Evolutionary conservation across 2,329 filamentous ascomycete species (phyloP), one percentile per base, ranked within the genome.

Genomic region (Monosporascus ibericus): DNA sequence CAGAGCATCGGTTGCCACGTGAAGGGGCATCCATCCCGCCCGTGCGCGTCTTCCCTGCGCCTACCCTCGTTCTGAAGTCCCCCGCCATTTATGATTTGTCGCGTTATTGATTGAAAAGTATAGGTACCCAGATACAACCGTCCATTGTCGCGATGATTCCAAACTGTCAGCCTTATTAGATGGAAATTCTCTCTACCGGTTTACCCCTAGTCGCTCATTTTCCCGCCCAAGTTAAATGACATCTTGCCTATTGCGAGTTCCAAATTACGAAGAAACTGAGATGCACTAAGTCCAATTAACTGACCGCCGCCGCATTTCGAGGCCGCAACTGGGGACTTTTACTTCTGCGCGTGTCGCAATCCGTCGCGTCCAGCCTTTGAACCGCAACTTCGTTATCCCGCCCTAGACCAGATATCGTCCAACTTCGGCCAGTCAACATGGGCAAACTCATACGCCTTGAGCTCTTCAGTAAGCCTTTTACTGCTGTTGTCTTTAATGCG

Each of bases 361-460:
- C 42, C 22, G n/a, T 46, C 42, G 39, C 39, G 39, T 42, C 22
- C 9, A 15, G 39, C 39, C 24, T 15, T 15, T 24, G 22, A 14
- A 14, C 30, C 30, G 9, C 27, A 3, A 30, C 27, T 11, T 30
- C 27, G 6, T 30, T 30, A 11, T 30, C 27, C 27, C 27, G 3
- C 27, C 27, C 11, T 30, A 52, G 25, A 36, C 30, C 44, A 44
- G 27, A 50, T 48, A 51, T 34, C 24, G 40, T 30, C 47, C 37
- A 37, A 30, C 44, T 27, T 44, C 50, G 22, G 54, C 47, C 52
- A 55, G 60, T 70, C 75, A 85, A 70, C 58, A 97, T 99, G 94
- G 92, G 92, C 61, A 97, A 97, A 74, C 86, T 99, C 65, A 89
- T 96, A 66, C 87, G 91, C 57, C 84, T 99, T 49, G 92, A 97